These are phyloP conservation scores for Cyclotella atomus DNA, from an alignment of 108 stramenopile genomes.

Conservation along the genomic window DNA sequence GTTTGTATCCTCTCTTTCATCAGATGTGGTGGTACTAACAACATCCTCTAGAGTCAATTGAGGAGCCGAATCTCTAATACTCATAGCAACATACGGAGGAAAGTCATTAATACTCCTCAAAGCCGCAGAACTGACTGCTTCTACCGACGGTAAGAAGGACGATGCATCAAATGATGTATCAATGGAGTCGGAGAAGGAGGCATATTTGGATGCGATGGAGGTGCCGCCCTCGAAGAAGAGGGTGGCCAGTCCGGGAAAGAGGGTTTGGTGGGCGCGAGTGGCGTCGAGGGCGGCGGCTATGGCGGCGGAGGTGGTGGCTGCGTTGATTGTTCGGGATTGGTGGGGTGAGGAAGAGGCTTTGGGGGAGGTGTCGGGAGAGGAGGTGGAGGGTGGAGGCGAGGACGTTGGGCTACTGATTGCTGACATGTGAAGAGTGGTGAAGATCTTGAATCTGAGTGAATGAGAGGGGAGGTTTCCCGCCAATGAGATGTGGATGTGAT, in stretches of 20 bases:
- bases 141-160: slow-evolving; percentile 57
- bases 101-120: slow-evolving; percentile 56
- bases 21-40: too few species aligned
- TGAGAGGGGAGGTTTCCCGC: too few species aligned
- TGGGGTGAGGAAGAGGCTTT: neutral
- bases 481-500: too few species aligned
- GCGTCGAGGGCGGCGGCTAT: slow-evolving; percentile 18
- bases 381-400: neutral
- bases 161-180: slow-evolving; percentile 6
- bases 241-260: slow-evolving; percentile 20
- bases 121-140: slow-evolving; percentile 61
- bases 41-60: slow-evolving; percentile 69
- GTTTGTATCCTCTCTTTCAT: too few species aligned
- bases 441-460: too few species aligned
- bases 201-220: neutral
- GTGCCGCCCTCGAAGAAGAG: slow-evolving; percentile 15
- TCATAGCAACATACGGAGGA: slow-evolving; percentile 81
- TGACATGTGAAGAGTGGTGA: too few species aligned
- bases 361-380: neutral
- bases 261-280: neutral
- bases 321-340: too few species aligned
- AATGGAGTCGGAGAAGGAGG: too few species aligned
- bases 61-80: slow-evolving; percentile 77
- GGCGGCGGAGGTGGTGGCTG: slow-evolving; percentile 11
- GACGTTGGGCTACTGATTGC: neutral